Evolutionary conservation across 495 filamentous ascomycete genomes (phyloP), one percentile per base, ranked within the genome.

Genomic region (Sordaria brevicollis): DNA sequence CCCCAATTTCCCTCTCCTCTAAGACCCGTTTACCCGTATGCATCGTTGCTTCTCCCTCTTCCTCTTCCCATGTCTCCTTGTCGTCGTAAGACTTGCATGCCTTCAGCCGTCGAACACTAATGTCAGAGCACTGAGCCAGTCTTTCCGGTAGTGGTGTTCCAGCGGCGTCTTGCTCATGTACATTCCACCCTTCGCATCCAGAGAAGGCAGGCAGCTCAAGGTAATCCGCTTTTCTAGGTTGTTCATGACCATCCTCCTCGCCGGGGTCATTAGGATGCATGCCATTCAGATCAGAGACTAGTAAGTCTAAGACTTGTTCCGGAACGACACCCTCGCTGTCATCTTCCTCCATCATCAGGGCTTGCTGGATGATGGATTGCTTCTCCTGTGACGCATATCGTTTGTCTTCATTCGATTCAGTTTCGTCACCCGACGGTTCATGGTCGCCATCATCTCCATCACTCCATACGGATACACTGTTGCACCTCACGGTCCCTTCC

Each of bases 71-170:
- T 1, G 77, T 34, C 1, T 43, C 69, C 4, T 29, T 70, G 9
- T 65, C 57, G 11, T 70, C 73, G 71, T 76, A 73, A 1, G 29
- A 29, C 4, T 62, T 2, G 49, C 49, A 62, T 31, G 25, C 33
- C 49, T 62, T 11, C 25, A 62, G 15, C 11, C 49, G 25, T n/a
- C 2, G 5, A 62, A 17, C 11, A 4, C 33, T 62, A 29, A 31
- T 31, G 5, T 62, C 17, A 4, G 10, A 31, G 49, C 21, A 62
- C 5, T 25, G 21, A 31, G 49, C 25, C 49, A 62, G 5, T 13
- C 25, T 13, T 62, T 6, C 33, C 6, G 15, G 11, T 6, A 62
- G 49, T 31, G 13, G 2, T 62, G 49, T 33, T 31, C 25, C 33
- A 13, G 2, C 15, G 2, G 25, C 49, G 25, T 62, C 49, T 1